Evolutionary conservation across 2,329 filamentous ascomycete genomes (phyloP).

Genomic region (Clarireedia homoeocarpa): DNA sequence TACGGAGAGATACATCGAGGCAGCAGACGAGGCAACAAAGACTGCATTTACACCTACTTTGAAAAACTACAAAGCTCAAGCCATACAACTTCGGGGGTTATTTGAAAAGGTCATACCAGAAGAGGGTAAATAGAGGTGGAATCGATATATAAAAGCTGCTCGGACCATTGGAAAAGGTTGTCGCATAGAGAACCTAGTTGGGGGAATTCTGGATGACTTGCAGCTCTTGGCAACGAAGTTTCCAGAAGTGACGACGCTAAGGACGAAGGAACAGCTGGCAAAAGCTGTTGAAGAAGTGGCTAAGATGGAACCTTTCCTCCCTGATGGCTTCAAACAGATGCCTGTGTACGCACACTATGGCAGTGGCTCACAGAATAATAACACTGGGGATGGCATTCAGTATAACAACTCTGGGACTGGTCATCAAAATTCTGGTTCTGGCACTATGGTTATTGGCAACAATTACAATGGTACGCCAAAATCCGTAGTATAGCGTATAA

Average conservation of each 20-base stretch:
- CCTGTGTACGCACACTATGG: neutral
- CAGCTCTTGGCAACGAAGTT: slow-evolving; percentile 14
- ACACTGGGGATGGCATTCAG: slow-evolving; percentile 5
- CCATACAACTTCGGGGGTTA: slow-evolving; percentile 10
- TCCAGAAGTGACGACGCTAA: slow-evolving; percentile 10
- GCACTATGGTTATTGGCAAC: slow-evolving; percentile 4
- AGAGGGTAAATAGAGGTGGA: slow-evolving; percentile 7
- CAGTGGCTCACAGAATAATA: slow-evolving; percentile 9
- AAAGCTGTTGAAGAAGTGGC: slow-evolving; percentile 13
- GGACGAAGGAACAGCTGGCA: slow-evolving; percentile 9
- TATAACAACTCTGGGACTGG: slow-evolving; percentile 3
- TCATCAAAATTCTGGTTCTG: slow-evolving; percentile 1
- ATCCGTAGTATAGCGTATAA: too few species aligned
- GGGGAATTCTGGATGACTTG: slow-evolving; percentile 11
- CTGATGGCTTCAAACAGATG: slow-evolving; percentile 5
- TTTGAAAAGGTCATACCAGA: slow-evolving; percentile 14
- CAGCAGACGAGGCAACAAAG: slow-evolving; percentile 3
- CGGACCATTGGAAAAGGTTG: slow-evolving; percentile 11
- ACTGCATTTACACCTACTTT: slow-evolving; percentile 12
- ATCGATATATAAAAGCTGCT: slow-evolving; percentile 15
- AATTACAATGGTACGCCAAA: slow-evolving; percentile 6
- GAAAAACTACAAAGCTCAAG: slow-evolving; percentile 10
- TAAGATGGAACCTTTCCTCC: slow-evolving; percentile 8
- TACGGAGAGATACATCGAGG: slow-evolving; percentile 9
- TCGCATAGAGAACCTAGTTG: slow-evolving; percentile 11